A percentile compares a stretch with the other conserved stretches of the same genome.
phyloP scores from a whole-genome alignment of 192 early-diverging fungal genomes.

The Backusella luteola region DNA sequence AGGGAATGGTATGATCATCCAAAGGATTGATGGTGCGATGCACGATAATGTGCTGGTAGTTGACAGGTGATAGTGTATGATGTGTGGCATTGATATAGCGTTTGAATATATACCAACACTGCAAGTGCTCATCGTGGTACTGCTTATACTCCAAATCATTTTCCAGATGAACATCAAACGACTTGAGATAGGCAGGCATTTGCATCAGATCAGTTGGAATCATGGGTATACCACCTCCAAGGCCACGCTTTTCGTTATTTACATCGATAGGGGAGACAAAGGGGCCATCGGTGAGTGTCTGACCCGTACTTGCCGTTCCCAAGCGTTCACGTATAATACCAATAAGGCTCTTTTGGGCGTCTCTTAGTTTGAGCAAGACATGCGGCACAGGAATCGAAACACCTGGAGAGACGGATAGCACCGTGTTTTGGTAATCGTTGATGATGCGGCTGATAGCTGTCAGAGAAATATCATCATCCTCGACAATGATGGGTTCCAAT shows the following conservation, averaged over 20 bases:
- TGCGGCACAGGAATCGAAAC: conserved; percentile 87
- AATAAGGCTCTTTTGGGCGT: conserved; percentile 49
- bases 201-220: conserved; percentile 10
- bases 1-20: conserved; percentile 55
- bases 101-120: conserved; percentile 45
- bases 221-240: not conserved
- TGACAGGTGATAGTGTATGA: conserved; percentile 58
- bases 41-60: conserved; percentile 69
- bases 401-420: conserved; percentile 85
- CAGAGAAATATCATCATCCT: conserved; percentile 21
- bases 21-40: conserved; percentile 65
- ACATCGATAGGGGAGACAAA: not conserved
- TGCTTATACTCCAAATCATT: conserved; percentile 36
- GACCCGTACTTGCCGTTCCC: conserved; percentile 7
- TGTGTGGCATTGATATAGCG: not conserved
- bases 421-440: conserved; percentile 61
- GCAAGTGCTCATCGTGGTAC: conserved; percentile 40
- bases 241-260: not conserved
- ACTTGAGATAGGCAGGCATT: conserved; percentile 16
- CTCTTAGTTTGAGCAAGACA: conserved; percentile 63
- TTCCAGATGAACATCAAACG: conserved; percentile 9
- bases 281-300: not conserved
- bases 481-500: not conserved
- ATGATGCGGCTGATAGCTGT: conserved; percentile 43
- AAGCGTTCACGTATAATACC: conserved; percentile 29